phyloP scores from a whole-genome alignment of 2,329 filamentous ascomycete species.

The Aureobasidium lini region DNA sequence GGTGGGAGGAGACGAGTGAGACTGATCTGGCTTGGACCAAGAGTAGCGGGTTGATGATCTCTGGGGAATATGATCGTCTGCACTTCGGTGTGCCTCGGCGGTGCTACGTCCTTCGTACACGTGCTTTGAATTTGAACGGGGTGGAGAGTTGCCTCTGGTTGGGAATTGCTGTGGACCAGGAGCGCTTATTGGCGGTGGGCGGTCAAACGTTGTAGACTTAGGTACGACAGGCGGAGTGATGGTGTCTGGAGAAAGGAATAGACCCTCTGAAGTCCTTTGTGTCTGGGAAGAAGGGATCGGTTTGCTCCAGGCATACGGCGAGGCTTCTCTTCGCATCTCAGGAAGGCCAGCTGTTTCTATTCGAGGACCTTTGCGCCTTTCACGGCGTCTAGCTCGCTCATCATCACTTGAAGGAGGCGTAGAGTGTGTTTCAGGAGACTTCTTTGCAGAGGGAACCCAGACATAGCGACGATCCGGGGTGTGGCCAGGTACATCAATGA shows the following conservation, averaged over 20 bases:
- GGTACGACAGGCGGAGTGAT: conserved; percentile 32
- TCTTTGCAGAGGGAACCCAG: conserved; percentile 34
- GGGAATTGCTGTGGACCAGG: not conserved
- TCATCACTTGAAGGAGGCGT: conserved; percentile 34
- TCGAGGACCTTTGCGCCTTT: conserved; percentile 23
- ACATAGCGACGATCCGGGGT: conserved; percentile 57
- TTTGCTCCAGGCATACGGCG: conserved; percentile 39
- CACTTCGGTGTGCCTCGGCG: not conserved
- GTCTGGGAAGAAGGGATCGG: conserved; percentile 15
- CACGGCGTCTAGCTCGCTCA: conserved; percentile 23
- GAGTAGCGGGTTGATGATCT: not conserved
- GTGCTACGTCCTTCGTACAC: conserved; percentile 9
- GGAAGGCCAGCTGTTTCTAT: conserved; percentile 30
- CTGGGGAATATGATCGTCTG: not conserved
- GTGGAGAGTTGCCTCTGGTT: conserved; percentile 1
- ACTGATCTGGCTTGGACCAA: conserved; percentile 3
- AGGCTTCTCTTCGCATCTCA: conserved; percentile 35
- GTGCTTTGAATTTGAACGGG: not conserved
- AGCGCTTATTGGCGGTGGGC: not conserved
- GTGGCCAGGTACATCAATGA: conserved; percentile 50
- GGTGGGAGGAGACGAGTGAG: conserved; percentile 4
- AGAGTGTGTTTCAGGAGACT: conserved; percentile 19
- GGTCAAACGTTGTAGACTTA: conserved; percentile 12
- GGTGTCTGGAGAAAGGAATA: conserved; percentile 42
- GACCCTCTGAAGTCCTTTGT: conserved; percentile 30